Evolutionary conservation across 2,329 filamentous ascomycete genomes (phyloP).

Genomic region (Neocatenulostroma microsporum): DNA sequence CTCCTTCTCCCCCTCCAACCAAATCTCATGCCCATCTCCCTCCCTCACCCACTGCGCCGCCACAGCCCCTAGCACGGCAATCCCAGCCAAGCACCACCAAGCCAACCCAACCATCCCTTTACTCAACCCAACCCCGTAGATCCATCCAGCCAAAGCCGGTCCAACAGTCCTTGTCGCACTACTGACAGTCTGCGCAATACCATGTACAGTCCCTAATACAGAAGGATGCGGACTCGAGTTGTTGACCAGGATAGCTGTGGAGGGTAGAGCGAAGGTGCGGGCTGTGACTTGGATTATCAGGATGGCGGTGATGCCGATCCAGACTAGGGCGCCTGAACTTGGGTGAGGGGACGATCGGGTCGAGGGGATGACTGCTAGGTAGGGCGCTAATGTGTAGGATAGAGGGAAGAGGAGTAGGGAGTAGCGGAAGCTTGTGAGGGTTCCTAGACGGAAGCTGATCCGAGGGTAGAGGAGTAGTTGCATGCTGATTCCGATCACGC

Average conservation of each 20-base stretch:
- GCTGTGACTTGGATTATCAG: slow-evolving; percentile 40
- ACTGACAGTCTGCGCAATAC: slow-evolving; percentile 50
- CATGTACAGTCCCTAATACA: slow-evolving; percentile 52
- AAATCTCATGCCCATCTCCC: slow-evolving; percentile 55
- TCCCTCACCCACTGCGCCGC: slow-evolving; percentile 55
- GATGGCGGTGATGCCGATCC: slow-evolving; percentile 36
- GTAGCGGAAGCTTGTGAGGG: slow-evolving; percentile 33
- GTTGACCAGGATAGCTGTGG: slow-evolving; percentile 53
- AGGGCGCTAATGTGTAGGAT: slow-evolving; percentile 38
- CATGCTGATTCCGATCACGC: slow-evolving; percentile 39
- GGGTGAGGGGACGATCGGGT: slow-evolving; percentile 31
- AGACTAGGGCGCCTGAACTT: slow-evolving; percentile 35
- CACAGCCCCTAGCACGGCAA: slow-evolving; percentile 50
- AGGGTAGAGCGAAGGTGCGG: slow-evolving; percentile 48
- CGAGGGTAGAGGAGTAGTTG: slow-evolving; percentile 41
- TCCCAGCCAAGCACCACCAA: slow-evolving; percentile 50
- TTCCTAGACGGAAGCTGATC: slow-evolving; percentile 36
- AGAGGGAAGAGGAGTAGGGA: slow-evolving; percentile 40
- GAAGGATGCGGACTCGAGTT: slow-evolving; percentile 51
- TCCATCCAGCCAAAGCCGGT: slow-evolving; percentile 46
- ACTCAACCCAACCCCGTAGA: slow-evolving; percentile 45
- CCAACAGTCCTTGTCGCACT: slow-evolving; percentile 49
- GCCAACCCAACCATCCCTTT: slow-evolving; percentile 49
- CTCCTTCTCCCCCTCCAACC: slow-evolving; percentile 41
- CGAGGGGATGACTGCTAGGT: slow-evolving; percentile 37